A percentile compares a stretch with the other conserved stretches of the same genome.
Evolutionary conservation across 495 filamentous ascomycete species (phyloP).

Genomic region (Talaromyces borbonicus): DNA sequence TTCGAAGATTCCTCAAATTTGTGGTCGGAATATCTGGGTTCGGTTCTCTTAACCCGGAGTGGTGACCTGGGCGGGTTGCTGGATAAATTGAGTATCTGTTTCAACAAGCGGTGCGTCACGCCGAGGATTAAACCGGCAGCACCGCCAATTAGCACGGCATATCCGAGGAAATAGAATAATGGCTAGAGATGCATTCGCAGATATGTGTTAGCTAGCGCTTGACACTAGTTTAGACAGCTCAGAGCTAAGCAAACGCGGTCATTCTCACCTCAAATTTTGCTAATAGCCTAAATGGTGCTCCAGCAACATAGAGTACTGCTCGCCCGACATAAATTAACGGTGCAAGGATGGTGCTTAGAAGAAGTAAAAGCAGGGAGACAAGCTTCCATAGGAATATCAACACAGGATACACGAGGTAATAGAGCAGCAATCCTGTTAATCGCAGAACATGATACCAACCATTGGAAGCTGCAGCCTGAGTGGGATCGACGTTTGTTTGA

Average conservation of each 20-base stretch:
- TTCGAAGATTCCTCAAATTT: conserved; percentile 7
- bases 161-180: conserved; percentile 53
- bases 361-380: conserved; percentile 14
- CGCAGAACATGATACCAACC: neutral
- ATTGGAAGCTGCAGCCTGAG: conserved; percentile 7
- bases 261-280: conserved; percentile 53
- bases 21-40: neutral
- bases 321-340: conserved; percentile 38
- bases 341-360: conserved; percentile 25
- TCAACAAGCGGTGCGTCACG: conserved; percentile 15
- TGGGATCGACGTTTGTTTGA: no score
- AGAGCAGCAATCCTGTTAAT: conserved; percentile 16
- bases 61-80: neutral
- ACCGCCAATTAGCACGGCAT: conserved; percentile 48
- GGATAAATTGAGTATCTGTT: conserved; percentile 6
- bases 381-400: conserved; percentile 16
- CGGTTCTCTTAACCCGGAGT: conserved; percentile 5
- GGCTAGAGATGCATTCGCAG: conserved; percentile 37
- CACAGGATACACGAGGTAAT: conserved; percentile 28
- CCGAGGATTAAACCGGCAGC: conserved; percentile 40
- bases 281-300: conserved; percentile 36
- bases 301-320: conserved; percentile 22
- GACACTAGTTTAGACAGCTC: no score
- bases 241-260: no score
- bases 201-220: conserved; percentile 7